Percentiles rank a stretch among this genome's conserved stretches.
Evolutionary conservation across 148 eudicot species (phyloP).

Genomic region (Beta vulgaris): DNA sequence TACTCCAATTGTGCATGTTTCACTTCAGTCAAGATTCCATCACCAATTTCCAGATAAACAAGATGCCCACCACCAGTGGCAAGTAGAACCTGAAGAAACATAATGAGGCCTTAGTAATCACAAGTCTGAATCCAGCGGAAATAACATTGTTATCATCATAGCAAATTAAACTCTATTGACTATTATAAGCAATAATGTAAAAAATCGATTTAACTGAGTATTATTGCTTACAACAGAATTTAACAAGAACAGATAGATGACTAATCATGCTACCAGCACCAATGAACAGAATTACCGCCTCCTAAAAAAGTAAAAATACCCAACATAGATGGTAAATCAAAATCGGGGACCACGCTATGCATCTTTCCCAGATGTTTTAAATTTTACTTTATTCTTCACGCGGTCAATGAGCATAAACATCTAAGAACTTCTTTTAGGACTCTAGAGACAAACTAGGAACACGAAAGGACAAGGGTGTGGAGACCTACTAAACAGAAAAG

Average conservation of each 20-base stretch:
- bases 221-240: background rate
- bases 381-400: background rate
- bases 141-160: no score
- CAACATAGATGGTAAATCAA: no score
- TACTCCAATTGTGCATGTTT: conserved; percentile 79
- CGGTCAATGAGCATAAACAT: background rate
- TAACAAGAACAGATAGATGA: background rate
- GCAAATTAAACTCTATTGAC: no score
- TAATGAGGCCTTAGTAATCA: background rate
- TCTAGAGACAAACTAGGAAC: background rate
- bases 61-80: conserved; percentile 95
- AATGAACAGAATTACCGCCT: no score
- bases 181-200: no score
- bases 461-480: background rate
- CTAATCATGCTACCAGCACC: background rate
- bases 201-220: no score
- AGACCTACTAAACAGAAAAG: background rate
- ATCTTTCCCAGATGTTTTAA: background rate
- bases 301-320: no score
- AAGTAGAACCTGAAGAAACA: conserved; percentile 63
- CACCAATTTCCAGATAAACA: conserved; percentile 89
- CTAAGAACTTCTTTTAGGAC: background rate
- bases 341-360: background rate
- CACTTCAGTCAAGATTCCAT: conserved; percentile 64
- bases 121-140: no score